A percentile compares a stretch with the other conserved stretches of the same genome.
These are phyloP conservation scores for Stenogyne calaminthoides DNA, from an alignment of 305 asterid genomes.

Conservation along the genomic window DNA sequence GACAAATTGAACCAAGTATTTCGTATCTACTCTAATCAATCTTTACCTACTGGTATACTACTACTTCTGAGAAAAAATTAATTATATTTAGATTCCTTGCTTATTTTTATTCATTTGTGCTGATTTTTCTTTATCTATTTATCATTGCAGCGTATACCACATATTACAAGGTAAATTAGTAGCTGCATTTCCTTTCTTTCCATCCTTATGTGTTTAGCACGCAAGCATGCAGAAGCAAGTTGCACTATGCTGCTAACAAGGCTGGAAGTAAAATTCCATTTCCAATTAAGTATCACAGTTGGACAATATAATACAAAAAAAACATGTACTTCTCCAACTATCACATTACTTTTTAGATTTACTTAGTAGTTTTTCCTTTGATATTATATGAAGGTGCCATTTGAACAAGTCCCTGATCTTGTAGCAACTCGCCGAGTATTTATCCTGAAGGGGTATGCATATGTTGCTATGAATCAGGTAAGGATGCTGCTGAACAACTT, in stretches of 20 bases:
- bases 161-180: constrained; percentile 76
- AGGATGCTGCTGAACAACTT: constrained; percentile 28
- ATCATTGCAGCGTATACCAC: constrained; percentile 65
- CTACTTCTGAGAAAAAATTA: constrained; percentile 12
- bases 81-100: not conserved
- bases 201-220: constrained; percentile 3
- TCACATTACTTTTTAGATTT: not conserved
- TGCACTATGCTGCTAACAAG: constrained; percentile 15
- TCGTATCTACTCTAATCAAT: constrained; percentile 55
- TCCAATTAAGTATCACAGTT: not conserved
- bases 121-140: constrained; percentile 24
- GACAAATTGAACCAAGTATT: constrained; percentile 79
- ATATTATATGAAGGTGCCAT: constrained; percentile 72
- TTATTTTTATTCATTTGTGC: constrained; percentile 8
- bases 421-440: constrained; percentile 81
- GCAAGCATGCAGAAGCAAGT: constrained; percentile 20
- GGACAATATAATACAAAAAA: not conserved
- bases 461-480: constrained; percentile 92
- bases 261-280: constrained; percentile 25
- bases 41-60: constrained; percentile 52
- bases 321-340: constrained; percentile 8
- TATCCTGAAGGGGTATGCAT: constrained; percentile 82
- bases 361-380: constrained; percentile 11
- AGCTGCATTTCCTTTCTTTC: constrained; percentile 32
- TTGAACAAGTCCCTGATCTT: constrained; percentile 96